Percentiles rank a stretch among this genome's conserved stretches.
Evolutionary conservation across 192 early-diverging fungal genomes (phyloP).

Genomic region (Gigaspora rosea): DNA sequence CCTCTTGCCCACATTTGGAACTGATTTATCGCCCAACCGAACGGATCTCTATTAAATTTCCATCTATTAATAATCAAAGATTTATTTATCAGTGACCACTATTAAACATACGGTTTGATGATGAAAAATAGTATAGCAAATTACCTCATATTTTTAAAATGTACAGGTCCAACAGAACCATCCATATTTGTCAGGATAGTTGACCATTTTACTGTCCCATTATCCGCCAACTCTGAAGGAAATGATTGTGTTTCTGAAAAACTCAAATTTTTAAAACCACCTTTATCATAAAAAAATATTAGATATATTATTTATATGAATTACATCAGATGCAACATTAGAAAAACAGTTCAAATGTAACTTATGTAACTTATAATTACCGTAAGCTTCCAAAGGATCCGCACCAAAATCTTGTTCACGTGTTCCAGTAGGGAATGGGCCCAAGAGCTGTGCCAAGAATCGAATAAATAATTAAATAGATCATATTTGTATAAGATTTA

Average conservation of each 20-base stretch:
- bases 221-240: slow-evolving; percentile 67
- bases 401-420: slow-evolving; percentile 64
- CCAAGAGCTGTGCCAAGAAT: slow-evolving; percentile 50
- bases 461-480: no score
- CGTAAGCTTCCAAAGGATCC: slow-evolving; percentile 72
- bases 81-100: neutral
- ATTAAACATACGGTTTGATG: no score
- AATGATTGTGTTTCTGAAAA: slow-evolving; percentile 51
- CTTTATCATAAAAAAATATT: slow-evolving; percentile 37
- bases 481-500: no score
- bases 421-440: slow-evolving; percentile 68
- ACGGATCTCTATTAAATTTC: slow-evolving; percentile 58
- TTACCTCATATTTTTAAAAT: slow-evolving; percentile 49
- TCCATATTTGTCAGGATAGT: slow-evolving; percentile 51
- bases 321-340: neutral
- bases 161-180: slow-evolving; percentile 55
- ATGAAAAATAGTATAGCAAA: neutral
- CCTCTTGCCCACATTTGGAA: slow-evolving; percentile 54
- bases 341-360: neutral
- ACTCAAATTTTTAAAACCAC: slow-evolving; percentile 62
- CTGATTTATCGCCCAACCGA: slow-evolving; percentile 60
- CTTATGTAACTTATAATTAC: slow-evolving; percentile 40
- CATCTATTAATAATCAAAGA: slow-evolving; percentile 48
- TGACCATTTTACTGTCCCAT: slow-evolving; percentile 61
- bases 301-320: neutral